phyloP scores from a whole-genome alignment of 2,329 filamentous ascomycete genomes.

The Drechslera avenae region DNA sequence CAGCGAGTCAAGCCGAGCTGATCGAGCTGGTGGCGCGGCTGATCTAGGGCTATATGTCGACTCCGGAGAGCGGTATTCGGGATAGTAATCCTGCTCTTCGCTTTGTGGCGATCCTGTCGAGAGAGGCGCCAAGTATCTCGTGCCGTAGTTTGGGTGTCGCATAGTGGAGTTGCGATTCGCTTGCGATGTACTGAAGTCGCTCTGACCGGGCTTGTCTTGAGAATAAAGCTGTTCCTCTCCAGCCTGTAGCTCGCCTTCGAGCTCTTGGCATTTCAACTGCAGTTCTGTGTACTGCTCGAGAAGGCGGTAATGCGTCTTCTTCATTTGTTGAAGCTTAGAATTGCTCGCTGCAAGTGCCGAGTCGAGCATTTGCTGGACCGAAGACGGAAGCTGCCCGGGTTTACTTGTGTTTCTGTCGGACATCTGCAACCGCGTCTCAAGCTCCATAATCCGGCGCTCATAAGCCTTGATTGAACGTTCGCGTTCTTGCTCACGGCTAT shows the following conservation, averaged over 20 bases:
- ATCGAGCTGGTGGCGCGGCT: constrained; percentile 27
- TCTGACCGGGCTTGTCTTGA: constrained; percentile 25
- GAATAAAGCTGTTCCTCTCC: constrained; percentile 30
- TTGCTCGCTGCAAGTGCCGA: constrained; percentile 55
- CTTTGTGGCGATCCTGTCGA: constrained; percentile 23
- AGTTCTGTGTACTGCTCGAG: constrained; percentile 58
- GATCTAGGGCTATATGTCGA: constrained; percentile 29
- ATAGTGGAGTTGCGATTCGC: constrained; percentile 37
- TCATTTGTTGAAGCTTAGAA: constrained; percentile 55
- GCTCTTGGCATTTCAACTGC: constrained; percentile 52
- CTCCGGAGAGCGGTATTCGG: constrained; percentile 38
- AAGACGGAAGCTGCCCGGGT: constrained; percentile 45
- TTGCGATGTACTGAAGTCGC: constrained; percentile 24
- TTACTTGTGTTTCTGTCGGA: constrained; percentile 29
- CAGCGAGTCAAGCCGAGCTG: constrained; percentile 39
- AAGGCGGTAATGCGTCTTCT: constrained; percentile 59
- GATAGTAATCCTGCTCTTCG: constrained; percentile 38
- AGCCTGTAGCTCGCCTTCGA: constrained; percentile 44
- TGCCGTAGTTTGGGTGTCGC: constrained; percentile 27
- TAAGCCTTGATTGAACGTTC: constrained; percentile 55
- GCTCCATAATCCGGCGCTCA: constrained; percentile 55
- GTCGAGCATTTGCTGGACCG: constrained; percentile 56
- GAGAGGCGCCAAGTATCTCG: constrained; percentile 33
- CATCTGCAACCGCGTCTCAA: constrained; percentile 47
- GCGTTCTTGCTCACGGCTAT: constrained; percentile 57